Evolutionary conservation across 495 filamentous ascomycete genomes (phyloP), one percentile per base, ranked within the genome.

Genomic region (Articulospora tetracladia): DNA sequence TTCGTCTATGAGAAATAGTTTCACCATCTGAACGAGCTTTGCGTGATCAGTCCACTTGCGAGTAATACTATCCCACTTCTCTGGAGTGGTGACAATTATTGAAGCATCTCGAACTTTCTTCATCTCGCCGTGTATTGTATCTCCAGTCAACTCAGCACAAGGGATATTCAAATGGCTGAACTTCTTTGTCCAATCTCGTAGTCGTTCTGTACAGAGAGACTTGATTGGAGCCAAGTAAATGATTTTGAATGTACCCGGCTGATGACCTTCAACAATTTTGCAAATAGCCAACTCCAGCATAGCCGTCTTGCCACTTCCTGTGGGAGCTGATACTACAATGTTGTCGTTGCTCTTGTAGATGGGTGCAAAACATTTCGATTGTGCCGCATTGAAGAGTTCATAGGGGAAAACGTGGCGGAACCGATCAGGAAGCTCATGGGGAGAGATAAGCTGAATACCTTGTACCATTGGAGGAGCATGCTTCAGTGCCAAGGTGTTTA

Each of bases 51-150:
- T 86, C 94, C 94, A 98, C 71, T 92, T 94, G 28, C 94, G 82
- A 1, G 94, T 98, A 72, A 98, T 89, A 59, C 91, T 96, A 72
- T 98, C 94, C 94, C 94, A 98, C 70, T 98, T 98, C 72, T 98
- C 94, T 0, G 94, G 94, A 0, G 94, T 98, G 0, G 94, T 98
- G 52, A 98, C 86, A 59, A 98, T 96, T 58, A 98, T 92, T 53
- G 87, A 88, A 34, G 93, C 93, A 65, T 76, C 85, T 55, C 92
- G 87, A 13, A 97, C 89, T 59, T 80, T 84, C 47, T 77, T 78
- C 59, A 96, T 76, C 64, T 96, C 87, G 1, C 76, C 73, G 56
- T 84, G 77, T 48, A 93, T 90, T 0, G 93, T 96, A 71, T 98
- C 94, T 13, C 94, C 94, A 0, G 94, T 98, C 57, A 98, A 76